Conservation (phyloP, 2,329 filamentous ascomycete genomes). For the Colletotrichum viniferum region DNA sequence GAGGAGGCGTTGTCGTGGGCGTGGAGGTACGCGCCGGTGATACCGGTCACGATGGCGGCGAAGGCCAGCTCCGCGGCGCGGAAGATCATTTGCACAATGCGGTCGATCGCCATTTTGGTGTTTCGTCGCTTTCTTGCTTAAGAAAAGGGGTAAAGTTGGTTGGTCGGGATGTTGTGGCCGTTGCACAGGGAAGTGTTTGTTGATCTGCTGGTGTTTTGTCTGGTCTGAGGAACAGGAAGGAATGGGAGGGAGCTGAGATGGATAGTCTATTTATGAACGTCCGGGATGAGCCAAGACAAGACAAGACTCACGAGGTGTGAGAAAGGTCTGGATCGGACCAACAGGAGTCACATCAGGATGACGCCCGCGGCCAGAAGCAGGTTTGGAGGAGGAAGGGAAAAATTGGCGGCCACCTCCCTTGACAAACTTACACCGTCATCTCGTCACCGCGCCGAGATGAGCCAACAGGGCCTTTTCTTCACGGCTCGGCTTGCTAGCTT, state of each 20-base stretch:
- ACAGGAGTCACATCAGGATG: slow-evolving; percentile 5
- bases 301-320: background rate
- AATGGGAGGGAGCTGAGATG: background rate
- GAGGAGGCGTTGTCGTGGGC: slow-evolving; percentile 45
- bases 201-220: background rate
- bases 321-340: background rate
- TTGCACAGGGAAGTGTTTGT: background rate
- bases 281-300: background rate
- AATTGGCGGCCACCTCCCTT: background rate
- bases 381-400: background rate
- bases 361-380: slow-evolving; percentile 2
- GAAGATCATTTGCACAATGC: slow-evolving; percentile 42
- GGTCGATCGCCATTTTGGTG: slow-evolving; percentile 41
- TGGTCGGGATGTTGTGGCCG: background rate
- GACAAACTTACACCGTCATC: slow-evolving; percentile 2
- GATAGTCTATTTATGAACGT: slow-evolving; percentile 19
- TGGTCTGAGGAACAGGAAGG: background rate
- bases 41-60: slow-evolving; percentile 72
- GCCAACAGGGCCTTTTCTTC: background rate
- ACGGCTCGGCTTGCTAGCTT: background rate
- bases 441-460: slow-evolving; percentile 16
- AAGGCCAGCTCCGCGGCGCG: slow-evolving; percentile 64
- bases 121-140: background rate
- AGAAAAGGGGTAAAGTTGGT: background rate
- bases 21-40: slow-evolving; percentile 71